Percentiles rank a stretch among this genome's conserved stretches.
These are phyloP conservation scores for Heliamphora exappendiculata DNA, from an alignment of 148 eudicot species.

Conservation along the genomic window DNA sequence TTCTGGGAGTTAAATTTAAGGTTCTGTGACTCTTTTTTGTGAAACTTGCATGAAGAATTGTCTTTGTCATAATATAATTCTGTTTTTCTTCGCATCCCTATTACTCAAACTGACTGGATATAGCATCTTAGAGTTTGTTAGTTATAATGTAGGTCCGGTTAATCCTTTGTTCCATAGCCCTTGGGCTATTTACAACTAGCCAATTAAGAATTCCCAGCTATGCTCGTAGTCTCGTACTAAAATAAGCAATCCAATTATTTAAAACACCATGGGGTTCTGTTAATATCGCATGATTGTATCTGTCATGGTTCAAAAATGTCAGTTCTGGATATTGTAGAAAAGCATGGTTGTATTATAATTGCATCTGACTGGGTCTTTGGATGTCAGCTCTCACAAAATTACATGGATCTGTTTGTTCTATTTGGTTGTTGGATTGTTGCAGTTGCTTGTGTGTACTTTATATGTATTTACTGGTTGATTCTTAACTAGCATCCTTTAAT, in stretches of 20 bases:
- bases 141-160: background rate
- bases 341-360: background rate
- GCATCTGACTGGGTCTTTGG: background rate
- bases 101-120: background rate
- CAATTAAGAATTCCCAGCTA: background rate
- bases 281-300: background rate
- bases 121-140: background rate
- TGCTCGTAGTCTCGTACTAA: too few species aligned
- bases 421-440: background rate
- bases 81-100: background rate
- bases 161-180: background rate
- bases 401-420: background rate
- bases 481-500: background rate
- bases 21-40: background rate
- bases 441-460: background rate
- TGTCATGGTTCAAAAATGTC: background rate
- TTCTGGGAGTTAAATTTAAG: background rate
- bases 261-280: background rate
- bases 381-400: background rate
- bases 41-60: background rate
- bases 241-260: background rate
- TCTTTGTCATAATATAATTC: background rate
- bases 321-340: background rate
- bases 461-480: background rate
- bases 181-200: background rate